Base-by-base conservation (phyloP, 768 basidiomycete species). In the Leccinum obscurum region DNA sequence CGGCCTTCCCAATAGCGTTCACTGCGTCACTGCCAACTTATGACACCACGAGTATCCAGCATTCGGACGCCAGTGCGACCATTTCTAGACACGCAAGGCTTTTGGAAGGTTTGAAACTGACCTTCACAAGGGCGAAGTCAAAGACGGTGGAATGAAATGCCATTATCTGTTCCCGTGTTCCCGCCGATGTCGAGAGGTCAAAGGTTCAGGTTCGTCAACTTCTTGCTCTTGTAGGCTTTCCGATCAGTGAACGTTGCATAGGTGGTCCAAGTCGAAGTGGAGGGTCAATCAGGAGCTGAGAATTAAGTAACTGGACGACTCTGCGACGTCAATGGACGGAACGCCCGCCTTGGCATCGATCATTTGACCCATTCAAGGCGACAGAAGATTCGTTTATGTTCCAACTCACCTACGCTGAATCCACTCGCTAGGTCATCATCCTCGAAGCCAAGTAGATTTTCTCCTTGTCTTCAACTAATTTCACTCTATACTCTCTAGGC, bases 101-200 rank as follows among this genome's bases (percentile, higher is more conserved):
- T 73, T 73, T 85, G 17, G 78, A 83, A 15, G 72, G 79, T 17
- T 62, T 77, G 57, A 85, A 85, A 62, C 83, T 86, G 0, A 63
- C 62, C 0, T 60, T 71, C 35, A 77, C 34, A 34, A 13, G 34
- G 5, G 34, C 11, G 11, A 34, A 34, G 4, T 13, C 71, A 8
- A 77, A 70, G 32, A 85, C 11, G 32, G 32, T 1, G 10, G 32
- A 34, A 34, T 34, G 10, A 14, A 14, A 37, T 55, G 85, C 1
- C 56, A 35, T 2, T 82, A 74, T 34, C 3, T 34, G 5, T 13
- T 68, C 56, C 10, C 79, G 83, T 3, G 85, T 76, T 64, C 75
- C 77, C 62, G 82, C 75, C 2, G 34, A 34, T 34, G 11, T 34
- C 11, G 34, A 13, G 78, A 79, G 24, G 65, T 85, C 32, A 77